phyloP scores from a whole-genome alignment of 2,329 filamentous ascomycete genomes.

The Zymoseptoria brevis region DNA sequence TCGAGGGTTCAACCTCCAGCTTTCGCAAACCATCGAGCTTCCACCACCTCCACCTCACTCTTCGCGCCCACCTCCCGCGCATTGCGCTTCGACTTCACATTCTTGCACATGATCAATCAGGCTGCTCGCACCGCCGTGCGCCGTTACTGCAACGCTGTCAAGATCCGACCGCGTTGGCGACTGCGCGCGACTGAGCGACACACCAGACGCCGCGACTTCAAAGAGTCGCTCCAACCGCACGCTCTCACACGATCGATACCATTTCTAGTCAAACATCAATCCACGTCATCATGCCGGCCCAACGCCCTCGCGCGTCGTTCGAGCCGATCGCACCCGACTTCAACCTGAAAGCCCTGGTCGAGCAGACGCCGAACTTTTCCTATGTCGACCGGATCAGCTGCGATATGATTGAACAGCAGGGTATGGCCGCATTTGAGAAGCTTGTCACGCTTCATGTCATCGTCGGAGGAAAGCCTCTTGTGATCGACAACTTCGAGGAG shows the following conservation, averaged over 20 bases:
- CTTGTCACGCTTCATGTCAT: constrained; percentile 78
- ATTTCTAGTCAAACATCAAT: not conserved
- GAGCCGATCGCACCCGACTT: constrained; percentile 83
- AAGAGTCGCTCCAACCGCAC: not conserved
- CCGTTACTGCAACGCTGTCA: not conserved
- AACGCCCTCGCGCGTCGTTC: constrained; percentile 79
- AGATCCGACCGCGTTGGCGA: not conserved
- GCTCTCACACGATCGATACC: not conserved
- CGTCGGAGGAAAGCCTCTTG: constrained; percentile 73
- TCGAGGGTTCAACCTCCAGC: not conserved
- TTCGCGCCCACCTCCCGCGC: not conserved
- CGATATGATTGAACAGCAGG: constrained; percentile 68
- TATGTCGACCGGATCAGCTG: constrained; percentile 75
- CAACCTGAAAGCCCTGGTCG: constrained; percentile 67
- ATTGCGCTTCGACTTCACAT: not conserved
- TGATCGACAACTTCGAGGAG: constrained; percentile 81
- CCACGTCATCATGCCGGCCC: constrained; percentile 56
- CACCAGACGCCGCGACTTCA: not conserved
- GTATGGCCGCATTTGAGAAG: constrained; percentile 74
- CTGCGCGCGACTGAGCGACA: not conserved
- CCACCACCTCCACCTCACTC: not conserved
- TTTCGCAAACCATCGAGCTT: not conserved
- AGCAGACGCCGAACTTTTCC: constrained; percentile 74
- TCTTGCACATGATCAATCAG: not conserved
- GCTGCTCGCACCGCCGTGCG: not conserved